phyloP scores from a whole-genome alignment of 805 yeast genomes.

The Saccharomycopsis malanga region DNA sequence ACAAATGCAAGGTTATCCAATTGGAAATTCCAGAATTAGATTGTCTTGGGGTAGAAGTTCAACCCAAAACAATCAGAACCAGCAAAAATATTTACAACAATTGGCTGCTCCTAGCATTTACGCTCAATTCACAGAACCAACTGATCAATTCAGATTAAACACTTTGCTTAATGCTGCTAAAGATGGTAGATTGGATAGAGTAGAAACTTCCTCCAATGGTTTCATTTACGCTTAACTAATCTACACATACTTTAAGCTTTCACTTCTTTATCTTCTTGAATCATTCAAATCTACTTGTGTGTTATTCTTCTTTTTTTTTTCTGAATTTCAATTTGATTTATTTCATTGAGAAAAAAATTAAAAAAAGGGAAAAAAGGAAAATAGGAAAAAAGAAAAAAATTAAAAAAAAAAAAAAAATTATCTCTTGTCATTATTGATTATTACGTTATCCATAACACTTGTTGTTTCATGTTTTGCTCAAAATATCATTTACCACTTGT shows the following conservation, averaged over 20 bases:
- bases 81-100: slow-evolving; percentile 22
- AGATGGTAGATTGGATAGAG: slow-evolving; percentile 46
- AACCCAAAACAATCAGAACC: slow-evolving; percentile 23
- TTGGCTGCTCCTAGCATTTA: slow-evolving; percentile 14
- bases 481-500: background rate
- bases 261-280: background rate
- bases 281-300: background rate
- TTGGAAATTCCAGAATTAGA: slow-evolving; percentile 76
- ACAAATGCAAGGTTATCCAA: slow-evolving; percentile 85
- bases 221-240: slow-evolving; percentile 22
- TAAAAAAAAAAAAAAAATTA: too few relatives aligned
- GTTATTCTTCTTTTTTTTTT: background rate
- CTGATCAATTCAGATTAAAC: slow-evolving; percentile 37
- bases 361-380: background rate
- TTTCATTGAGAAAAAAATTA: too few relatives aligned
- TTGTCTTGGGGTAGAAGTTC: slow-evolving; percentile 81
- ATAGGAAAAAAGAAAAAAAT: too few relatives aligned
- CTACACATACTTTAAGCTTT: background rate
- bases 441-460: background rate
- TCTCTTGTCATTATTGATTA: background rate
- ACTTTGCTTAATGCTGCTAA: slow-evolving; percentile 49
- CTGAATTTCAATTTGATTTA: too few relatives aligned
- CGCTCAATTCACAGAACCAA: slow-evolving; percentile 18
- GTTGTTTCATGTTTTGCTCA: background rate
- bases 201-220: slow-evolving; percentile 42